These are phyloP conservation scores for Ailanthus altissimus DNA, from an alignment of 345 rosid species.

Conservation along the genomic window DNA sequence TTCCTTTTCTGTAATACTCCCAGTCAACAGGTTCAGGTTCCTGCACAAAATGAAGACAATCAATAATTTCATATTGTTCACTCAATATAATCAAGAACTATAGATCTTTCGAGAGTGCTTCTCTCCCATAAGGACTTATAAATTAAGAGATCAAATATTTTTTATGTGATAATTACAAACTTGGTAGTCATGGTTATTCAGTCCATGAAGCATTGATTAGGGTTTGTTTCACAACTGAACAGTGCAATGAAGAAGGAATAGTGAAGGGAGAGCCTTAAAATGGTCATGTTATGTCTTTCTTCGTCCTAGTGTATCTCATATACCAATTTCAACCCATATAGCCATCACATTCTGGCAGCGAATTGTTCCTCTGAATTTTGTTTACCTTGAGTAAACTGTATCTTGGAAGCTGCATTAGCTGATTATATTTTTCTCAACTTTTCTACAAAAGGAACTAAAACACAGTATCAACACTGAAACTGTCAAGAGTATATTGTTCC, in stretches of 20 bases:
- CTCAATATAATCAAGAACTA: not conserved
- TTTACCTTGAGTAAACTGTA: not conserved
- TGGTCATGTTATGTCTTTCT: not conserved
- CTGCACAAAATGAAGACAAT: slow-evolving; percentile 35
- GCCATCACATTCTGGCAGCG: not conserved
- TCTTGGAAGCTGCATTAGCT: not conserved
- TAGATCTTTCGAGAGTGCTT: not conserved
- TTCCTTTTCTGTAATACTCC: slow-evolving; percentile 87
- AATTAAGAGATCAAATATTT: not conserved
- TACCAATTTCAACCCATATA: not conserved
- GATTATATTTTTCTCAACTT: not conserved
- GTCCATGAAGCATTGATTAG: not conserved
- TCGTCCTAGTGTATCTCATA: not conserved
- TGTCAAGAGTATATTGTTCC: not conserved
- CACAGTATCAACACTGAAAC: not conserved
- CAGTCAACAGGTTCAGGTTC: slow-evolving; percentile 97
- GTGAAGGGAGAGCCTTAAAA: not conserved
- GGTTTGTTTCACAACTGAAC: not conserved
- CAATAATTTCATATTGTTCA: not conserved
- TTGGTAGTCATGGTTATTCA: not conserved
- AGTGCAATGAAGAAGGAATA: not conserved
- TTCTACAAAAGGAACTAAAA: not conserved
- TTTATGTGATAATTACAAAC: not conserved
- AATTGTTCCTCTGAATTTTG: not conserved
- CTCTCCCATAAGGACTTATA: not conserved